phyloP scores from a whole-genome alignment of 73 alveolate genomes.

The Paramecium sexaurelia region DNA sequence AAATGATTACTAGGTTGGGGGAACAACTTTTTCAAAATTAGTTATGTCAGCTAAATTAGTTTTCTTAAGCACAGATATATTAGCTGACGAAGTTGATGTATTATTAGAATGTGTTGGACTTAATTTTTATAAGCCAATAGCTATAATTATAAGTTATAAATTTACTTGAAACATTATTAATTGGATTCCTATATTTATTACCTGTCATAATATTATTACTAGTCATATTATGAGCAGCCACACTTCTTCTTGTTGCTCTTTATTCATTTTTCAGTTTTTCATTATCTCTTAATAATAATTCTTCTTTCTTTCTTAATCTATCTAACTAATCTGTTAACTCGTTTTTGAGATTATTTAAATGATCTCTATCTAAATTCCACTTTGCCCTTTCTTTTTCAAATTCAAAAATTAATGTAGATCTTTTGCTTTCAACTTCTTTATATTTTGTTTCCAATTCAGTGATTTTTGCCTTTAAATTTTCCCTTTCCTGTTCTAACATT shows the following conservation, averaged over 20 bases:
- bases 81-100: slow-evolving; percentile 60
- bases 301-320: slow-evolving; percentile 86
- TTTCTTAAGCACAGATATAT: slow-evolving; percentile 46
- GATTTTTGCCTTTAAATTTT: slow-evolving; percentile 78
- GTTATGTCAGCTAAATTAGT: slow-evolving; percentile 63
- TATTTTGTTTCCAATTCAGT: slow-evolving; percentile 86
- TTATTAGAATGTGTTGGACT: slow-evolving; percentile 63
- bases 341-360: slow-evolving; percentile 75
- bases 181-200: slow-evolving; percentile 55
- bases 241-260: slow-evolving; percentile 75
- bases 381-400: slow-evolving; percentile 95
- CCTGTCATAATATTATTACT: slow-evolving; percentile 54
- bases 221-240: slow-evolving; percentile 58
- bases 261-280: slow-evolving; percentile 89
- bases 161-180: slow-evolving; percentile 45
- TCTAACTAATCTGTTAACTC: slow-evolving; percentile 81
- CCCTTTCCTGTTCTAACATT: slow-evolving; percentile 87
- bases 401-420: slow-evolving; percentile 82
- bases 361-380: slow-evolving; percentile 92
- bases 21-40: slow-evolving; percentile 22
- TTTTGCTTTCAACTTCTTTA: slow-evolving; percentile 83
- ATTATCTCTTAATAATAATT: slow-evolving; percentile 85
- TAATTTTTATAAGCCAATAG: slow-evolving; percentile 29
- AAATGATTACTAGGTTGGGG: background rate
- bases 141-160: background rate